A percentile compares a stretch with the other conserved stretches of the same genome.
Evolutionary conservation across 129 eudicot species (phyloP).

Genomic region (Helianthus tuberosus): DNA sequence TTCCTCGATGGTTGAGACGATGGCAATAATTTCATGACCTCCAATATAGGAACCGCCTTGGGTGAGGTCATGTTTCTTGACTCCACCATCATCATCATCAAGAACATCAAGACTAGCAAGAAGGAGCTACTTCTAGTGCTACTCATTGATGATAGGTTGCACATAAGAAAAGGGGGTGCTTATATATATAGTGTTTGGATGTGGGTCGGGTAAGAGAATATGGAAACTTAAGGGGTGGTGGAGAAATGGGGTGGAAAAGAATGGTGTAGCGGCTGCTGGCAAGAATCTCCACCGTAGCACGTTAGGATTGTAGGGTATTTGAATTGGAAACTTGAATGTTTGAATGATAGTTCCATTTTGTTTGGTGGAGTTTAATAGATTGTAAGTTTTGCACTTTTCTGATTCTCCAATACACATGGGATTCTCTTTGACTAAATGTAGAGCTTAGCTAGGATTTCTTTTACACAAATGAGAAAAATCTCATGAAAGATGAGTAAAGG

Average conservation of each 20-base stretch:
- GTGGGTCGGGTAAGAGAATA: constrained; percentile 36
- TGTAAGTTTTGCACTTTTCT: constrained; percentile 15
- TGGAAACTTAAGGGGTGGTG: constrained; percentile 40
- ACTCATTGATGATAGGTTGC: constrained; percentile 39
- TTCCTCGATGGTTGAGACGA: constrained; percentile 16
- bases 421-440: neutral
- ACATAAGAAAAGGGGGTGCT: neutral
- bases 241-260: constrained; percentile 37
- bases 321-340: constrained; percentile 30
- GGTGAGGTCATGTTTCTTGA: constrained; percentile 32
- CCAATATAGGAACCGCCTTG: constrained; percentile 12
- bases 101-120: constrained; percentile 23
- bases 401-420: constrained; percentile 36
- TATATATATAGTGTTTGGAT: constrained; percentile 28
- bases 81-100: constrained; percentile 25
- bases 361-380: constrained; percentile 34
- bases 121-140: constrained; percentile 12
- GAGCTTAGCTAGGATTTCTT: too few species aligned
- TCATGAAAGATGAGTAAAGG: too few species aligned
- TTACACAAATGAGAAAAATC: too few species aligned
- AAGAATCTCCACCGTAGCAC: constrained; percentile 37
- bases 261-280: constrained; percentile 40
- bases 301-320: constrained; percentile 30
- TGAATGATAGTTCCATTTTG: constrained; percentile 30
- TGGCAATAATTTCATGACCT: neutral